Percentiles rank a stretch among this genome's conserved stretches.
Evolutionary conservation across 768 basidiomycete genomes (phyloP).

Genomic region (Mycena vitilis): DNA sequence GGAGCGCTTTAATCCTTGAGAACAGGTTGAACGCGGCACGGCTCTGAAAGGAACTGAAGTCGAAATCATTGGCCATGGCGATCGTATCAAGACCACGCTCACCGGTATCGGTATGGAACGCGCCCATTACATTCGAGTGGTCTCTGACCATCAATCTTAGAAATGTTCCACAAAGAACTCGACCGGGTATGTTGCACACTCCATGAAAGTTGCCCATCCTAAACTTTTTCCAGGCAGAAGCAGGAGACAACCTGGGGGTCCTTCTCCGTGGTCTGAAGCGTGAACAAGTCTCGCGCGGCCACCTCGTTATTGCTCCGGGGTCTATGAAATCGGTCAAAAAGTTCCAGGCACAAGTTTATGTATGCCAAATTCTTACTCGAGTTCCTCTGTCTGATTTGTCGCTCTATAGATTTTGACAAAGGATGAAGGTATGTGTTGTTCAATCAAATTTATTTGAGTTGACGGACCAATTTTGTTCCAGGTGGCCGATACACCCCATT

Average conservation of each 20-base stretch:
- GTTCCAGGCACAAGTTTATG: constrained; percentile 94
- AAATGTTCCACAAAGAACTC: constrained; percentile 99
- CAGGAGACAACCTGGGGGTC: constrained; percentile 99
- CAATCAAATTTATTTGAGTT: constrained; percentile 16
- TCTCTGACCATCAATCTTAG: constrained; percentile 52
- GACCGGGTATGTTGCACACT: constrained; percentile 73
- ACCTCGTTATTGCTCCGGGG: constrained; percentile 89
- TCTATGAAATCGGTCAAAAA: constrained; percentile 95
- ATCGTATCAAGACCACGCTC: constrained; percentile 87
- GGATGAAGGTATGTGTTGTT: constrained; percentile 70
- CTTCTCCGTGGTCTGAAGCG: constrained; percentile 97
- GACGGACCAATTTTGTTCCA: constrained; percentile 39
- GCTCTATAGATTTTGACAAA: constrained; percentile 78
- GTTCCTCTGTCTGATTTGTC: constrained; percentile 15
- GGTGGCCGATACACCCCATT: constrained; percentile 92
- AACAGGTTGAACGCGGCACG: constrained; percentile 89
- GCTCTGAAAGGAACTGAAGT: constrained; percentile 93
- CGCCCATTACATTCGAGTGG: not conserved
- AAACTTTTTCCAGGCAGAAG: constrained; percentile 74
- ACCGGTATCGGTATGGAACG: constrained; percentile 85
- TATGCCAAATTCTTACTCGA: constrained; percentile 44
- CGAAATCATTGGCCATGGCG: constrained; percentile 90
- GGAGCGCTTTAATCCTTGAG: not conserved
- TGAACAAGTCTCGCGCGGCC: constrained; percentile 94
- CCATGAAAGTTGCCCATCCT: not conserved